Evolutionary conservation across 306 rosid species (phyloP), one percentile per base, ranked within the genome.

Genomic region (Lotus japonicus): DNA sequence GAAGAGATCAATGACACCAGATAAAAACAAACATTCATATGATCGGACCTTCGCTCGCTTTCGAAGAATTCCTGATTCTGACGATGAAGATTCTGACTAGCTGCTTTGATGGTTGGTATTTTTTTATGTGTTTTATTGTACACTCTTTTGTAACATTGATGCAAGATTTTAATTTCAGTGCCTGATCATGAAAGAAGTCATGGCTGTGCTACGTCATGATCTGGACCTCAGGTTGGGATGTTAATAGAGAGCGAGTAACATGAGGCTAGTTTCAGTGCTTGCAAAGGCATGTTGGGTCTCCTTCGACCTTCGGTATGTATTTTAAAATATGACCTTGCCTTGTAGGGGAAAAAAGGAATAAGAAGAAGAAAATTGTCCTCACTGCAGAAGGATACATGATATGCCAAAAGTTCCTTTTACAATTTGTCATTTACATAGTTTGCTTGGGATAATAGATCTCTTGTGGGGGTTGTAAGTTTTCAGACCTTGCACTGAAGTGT

Each of bases 41-140:
- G 68, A 71, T 54, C 87, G 87, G 14, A 70, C 83, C 48, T 84
- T 78, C 5, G 84, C 92, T 23, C 94, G 90, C 23, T 94, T 90
- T 79, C 91, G 84, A 44, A 81, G 82, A 74, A 65, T 90, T 79
- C 89, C 94, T 44, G 74, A 68, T 21, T 70, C 66, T 45, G 96
- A 88, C 56, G 79, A 76, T 41, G 95, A 85, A 82, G 63, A 3
- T 56, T 82, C 81, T 59, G 86, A 82, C 9, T 82, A 76, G 71
- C 76, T 45, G 48, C 52, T 16, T 51, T 45, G 64, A 72, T 70
- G 61, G 63, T 78, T 62, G 56, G 48, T 31, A 38, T 8, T 71
- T 54, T 42, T 45, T 10, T 11, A 11, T 1, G 0, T 49, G 11
- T 7, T 38, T 71, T 26, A 46, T 55, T 41, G 51, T 56, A 54